These are phyloP conservation scores for Populus hybrid DNA, from an alignment of 441 rosid species.

Conservation along the genomic window DNA sequence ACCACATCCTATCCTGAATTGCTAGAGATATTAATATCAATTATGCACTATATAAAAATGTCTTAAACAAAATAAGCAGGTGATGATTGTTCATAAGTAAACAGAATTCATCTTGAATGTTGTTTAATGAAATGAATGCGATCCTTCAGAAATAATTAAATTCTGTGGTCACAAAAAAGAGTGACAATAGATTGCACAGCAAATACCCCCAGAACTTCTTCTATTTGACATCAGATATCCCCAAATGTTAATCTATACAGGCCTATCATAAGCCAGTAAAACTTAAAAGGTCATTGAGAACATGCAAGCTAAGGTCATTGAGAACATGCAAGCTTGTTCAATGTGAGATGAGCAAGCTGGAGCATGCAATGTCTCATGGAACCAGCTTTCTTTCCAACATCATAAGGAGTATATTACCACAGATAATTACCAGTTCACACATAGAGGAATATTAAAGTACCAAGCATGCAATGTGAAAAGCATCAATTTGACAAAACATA, in stretches of 20 bases:
- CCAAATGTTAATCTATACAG: not conserved
- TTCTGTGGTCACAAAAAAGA: not conserved
- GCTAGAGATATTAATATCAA: not conserved
- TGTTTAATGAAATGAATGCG: not conserved
- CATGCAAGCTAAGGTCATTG: not conserved
- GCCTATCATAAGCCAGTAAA: not conserved
- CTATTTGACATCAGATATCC: not conserved
- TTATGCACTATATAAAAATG: not conserved
- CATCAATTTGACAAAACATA: slow-evolving; percentile 26
- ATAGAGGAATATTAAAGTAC: not conserved
- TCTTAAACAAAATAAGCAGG: not conserved
- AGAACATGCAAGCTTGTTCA: not conserved
- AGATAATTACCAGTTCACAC: not conserved
- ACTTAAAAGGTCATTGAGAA: not conserved
- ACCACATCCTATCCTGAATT: not conserved
- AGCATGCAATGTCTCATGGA: not conserved
- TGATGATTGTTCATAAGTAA: not conserved
- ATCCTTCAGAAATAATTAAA: not conserved
- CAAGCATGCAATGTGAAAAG: not conserved
- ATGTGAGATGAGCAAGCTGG: slow-evolving; percentile 3
- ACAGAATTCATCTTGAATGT: not conserved
- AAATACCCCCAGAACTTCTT: not conserved
- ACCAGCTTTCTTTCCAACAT: not conserved
- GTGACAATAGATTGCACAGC: not conserved
- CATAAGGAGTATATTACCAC: not conserved